Conservation (phyloP, 75 land plant species). For the Adiantum capillusveneris region DNA sequence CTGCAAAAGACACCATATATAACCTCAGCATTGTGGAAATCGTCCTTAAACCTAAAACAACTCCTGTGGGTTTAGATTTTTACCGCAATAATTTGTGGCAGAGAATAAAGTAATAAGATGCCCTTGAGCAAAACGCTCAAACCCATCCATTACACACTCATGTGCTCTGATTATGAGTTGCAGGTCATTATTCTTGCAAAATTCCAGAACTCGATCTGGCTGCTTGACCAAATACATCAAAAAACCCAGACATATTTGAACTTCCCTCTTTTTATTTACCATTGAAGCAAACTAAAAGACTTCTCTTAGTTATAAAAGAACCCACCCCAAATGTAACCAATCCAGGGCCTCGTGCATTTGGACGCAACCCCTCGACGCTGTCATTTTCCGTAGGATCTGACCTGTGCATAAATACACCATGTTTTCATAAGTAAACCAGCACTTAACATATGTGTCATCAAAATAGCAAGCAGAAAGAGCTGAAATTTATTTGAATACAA, state of each 20-base stretch:
- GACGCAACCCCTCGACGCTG: slow-evolving; percentile 28
- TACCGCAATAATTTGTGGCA: slow-evolving; percentile 32
- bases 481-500: neutral
- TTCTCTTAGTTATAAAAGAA: neutral
- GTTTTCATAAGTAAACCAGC: no score
- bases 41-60: neutral
- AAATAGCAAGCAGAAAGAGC: neutral
- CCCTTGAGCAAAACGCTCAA: slow-evolving; percentile 35
- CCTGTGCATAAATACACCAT: slow-evolving; percentile 8
- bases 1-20: slow-evolving; percentile 9
- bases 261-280: neutral
- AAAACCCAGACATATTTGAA: neutral
- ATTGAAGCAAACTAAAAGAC: neutral
- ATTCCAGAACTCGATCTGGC: slow-evolving; percentile 31
- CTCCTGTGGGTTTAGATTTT: no score
- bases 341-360: slow-evolving; percentile 35
- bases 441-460: neutral
- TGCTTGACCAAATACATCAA: neutral
- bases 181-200: slow-evolving; percentile 30
- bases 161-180: slow-evolving; percentile 29
- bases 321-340: slow-evolving; percentile 31
- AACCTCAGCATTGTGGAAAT: neutral
- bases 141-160: slow-evolving; percentile 36
- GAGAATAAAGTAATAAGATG: slow-evolving; percentile 27
- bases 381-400: slow-evolving; percentile 32